phyloP scores from a whole-genome alignment of 441 rosid genomes.

The Hura crepitans region DNA sequence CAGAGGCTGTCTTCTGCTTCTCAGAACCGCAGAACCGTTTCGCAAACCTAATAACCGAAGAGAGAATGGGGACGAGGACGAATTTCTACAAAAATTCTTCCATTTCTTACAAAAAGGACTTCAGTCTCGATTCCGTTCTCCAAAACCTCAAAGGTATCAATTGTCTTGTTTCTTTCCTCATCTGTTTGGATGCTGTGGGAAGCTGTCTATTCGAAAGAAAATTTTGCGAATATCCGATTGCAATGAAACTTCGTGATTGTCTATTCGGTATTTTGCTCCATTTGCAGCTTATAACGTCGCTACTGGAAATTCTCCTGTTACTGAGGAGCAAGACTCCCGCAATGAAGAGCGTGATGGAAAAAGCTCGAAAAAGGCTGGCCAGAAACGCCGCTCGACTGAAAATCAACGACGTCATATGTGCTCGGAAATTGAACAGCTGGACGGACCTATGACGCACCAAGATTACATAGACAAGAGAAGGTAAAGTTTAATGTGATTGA shows the following conservation, averaged over 20 bases:
- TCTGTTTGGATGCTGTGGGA: neutral
- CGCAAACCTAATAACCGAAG: no score
- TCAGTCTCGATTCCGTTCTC: conserved; percentile 55
- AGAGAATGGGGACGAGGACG: conserved; percentile 38
- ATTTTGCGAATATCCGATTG: neutral
- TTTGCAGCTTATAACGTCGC: conserved; percentile 50
- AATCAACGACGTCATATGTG: conserved; percentile 22
- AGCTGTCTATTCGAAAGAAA: neutral
- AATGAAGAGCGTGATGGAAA: conserved; percentile 14
- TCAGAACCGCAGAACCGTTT: neutral
- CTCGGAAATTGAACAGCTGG: conserved; percentile 26
- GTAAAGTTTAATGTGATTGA: conserved; percentile 17
- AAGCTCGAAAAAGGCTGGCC: conserved; percentile 18
- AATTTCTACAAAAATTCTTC: conserved; percentile 65
- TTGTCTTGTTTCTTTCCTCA: neutral
- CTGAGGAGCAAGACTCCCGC: conserved; percentile 28
- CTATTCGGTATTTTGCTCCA: neutral
- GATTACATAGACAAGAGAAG: conserved; percentile 55
- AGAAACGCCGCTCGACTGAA: conserved; percentile 33
- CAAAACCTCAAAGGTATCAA: conserved; percentile 51
- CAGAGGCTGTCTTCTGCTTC: no score
- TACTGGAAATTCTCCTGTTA: conserved; percentile 46
- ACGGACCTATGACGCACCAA: conserved; percentile 56
- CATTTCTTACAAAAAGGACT: conserved; percentile 44
- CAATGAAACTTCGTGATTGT: neutral